These are phyloP conservation scores for Pleurozium schreberi DNA, from an alignment of 225 moss, liverwort and hornwort genomes.

Conservation along the genomic window DNA sequence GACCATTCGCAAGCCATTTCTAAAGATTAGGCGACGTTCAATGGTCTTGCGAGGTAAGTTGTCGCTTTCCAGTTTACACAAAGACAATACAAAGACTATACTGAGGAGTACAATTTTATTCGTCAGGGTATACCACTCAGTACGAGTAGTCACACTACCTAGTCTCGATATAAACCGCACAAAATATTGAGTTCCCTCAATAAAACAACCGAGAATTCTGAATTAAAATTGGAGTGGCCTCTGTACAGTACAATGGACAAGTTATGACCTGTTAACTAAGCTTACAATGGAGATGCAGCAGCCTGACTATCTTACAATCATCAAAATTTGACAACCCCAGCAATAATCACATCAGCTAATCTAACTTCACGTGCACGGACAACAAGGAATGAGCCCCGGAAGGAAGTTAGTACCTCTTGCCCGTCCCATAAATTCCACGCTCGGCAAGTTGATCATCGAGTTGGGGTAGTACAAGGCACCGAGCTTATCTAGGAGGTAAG, in stretches of 20 bases:
- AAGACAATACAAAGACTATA: neutral
- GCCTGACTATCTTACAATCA: slow-evolving; percentile 44
- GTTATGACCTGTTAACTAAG: neutral
- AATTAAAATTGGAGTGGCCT: slow-evolving; percentile 4
- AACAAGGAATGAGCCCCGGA: neutral
- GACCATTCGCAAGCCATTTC: neutral
- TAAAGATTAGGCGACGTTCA: neutral
- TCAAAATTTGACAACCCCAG: slow-evolving; percentile 29
- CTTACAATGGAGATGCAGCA: neutral
- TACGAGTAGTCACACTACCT: too few relatives aligned
- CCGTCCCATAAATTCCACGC: neutral
- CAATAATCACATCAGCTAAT: neutral
- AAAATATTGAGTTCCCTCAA: neutral
- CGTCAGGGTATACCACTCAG: neutral
- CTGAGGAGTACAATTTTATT: neutral
- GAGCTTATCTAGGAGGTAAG: neutral
- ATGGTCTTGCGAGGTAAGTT: neutral
- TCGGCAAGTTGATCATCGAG: neutral
- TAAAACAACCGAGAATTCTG: neutral
- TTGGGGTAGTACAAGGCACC: neutral
- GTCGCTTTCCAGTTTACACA: neutral
- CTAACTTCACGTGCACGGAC: neutral
- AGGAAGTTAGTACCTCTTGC: neutral
- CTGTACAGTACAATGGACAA: slow-evolving; percentile 35
- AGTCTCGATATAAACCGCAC: neutral